Percentiles rank a stretch among this genome's conserved stretches.
phyloP scores from a whole-genome alignment of 305 asterid species.

The Salvia sclarea region DNA sequence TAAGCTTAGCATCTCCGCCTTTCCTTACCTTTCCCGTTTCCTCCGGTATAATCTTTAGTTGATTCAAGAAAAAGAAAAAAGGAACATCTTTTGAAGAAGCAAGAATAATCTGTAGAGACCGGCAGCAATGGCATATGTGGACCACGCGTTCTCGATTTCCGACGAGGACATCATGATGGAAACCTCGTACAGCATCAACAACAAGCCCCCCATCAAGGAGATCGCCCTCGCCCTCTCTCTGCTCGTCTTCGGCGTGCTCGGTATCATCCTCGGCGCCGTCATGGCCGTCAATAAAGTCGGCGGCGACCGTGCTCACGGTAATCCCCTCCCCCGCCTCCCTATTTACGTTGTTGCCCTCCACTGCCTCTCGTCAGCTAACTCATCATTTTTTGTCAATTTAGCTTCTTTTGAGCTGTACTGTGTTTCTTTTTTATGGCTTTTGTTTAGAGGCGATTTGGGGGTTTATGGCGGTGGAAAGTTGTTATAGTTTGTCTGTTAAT shows the following conservation, averaged over 20 bases:
- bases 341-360: conserved; percentile 11
- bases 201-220: conserved; percentile 82
- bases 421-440: conserved; percentile 3
- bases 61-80: background rate
- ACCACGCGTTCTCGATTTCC: conserved; percentile 89
- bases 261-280: conserved; percentile 60
- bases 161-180: conserved; percentile 95
- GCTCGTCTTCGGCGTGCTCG: conserved; percentile 75
- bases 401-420: background rate
- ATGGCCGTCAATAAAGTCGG: conserved; percentile 84
- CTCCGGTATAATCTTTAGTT: background rate
- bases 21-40: background rate
- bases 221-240: conserved; percentile 83
- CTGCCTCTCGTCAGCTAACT: background rate
- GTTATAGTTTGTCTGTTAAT: background rate
- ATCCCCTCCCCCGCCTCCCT: background rate
- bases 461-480: conserved; percentile 19
- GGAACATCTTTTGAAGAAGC: background rate
- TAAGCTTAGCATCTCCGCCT: conserved; percentile 23
- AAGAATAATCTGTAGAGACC: conserved; percentile 11
- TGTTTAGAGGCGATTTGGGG: conserved; percentile 11
- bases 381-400: no score
- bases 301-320: conserved; percentile 90
- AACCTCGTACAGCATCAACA: conserved; percentile 57
- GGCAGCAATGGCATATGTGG: conserved; percentile 75